These are phyloP conservation scores for Metarhizium guizhouense DNA, from an alignment of 2,329 filamentous ascomycete species.

Conservation along the genomic window DNA sequence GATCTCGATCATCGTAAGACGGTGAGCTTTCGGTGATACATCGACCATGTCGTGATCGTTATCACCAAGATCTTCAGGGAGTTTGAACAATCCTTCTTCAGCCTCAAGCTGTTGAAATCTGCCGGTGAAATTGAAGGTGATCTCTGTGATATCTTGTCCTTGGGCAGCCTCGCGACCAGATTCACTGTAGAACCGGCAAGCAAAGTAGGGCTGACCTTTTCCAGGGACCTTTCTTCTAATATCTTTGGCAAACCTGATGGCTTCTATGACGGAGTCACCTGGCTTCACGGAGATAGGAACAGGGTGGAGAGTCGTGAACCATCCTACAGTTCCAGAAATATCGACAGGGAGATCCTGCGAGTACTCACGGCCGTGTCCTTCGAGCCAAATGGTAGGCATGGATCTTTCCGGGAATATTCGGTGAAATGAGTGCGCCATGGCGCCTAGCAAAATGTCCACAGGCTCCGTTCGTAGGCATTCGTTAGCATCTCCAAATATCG, in stretches of 20 bases:
- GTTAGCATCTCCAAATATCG: constrained; percentile 17
- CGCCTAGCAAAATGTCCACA: constrained; percentile 28
- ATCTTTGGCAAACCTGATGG: constrained; percentile 23
- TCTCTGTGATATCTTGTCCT: constrained; percentile 30
- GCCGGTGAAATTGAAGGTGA: constrained; percentile 40
- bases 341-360: constrained; percentile 17
- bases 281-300: constrained; percentile 12
- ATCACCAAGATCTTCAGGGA: background rate
- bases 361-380: constrained; percentile 32
- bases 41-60: background rate
- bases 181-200: constrained; percentile 21
- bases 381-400: constrained; percentile 27
- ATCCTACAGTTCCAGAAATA: constrained; percentile 31
- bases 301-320: constrained; percentile 35
- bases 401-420: constrained; percentile 24
- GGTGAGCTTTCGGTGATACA: constrained; percentile 2
- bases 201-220: constrained; percentile 30
- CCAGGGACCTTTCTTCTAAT: constrained; percentile 20
- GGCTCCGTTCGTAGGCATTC: constrained; percentile 23
- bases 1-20: constrained; percentile 7
- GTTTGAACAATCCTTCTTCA: constrained; percentile 14
- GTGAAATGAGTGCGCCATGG: constrained; percentile 24
- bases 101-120: constrained; percentile 32
- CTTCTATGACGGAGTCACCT: constrained; percentile 2
- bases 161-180: constrained; percentile 20